Conservation (phyloP, 2,329 filamentous ascomycete species). For the Aspergillus aculeatinus region DNA sequence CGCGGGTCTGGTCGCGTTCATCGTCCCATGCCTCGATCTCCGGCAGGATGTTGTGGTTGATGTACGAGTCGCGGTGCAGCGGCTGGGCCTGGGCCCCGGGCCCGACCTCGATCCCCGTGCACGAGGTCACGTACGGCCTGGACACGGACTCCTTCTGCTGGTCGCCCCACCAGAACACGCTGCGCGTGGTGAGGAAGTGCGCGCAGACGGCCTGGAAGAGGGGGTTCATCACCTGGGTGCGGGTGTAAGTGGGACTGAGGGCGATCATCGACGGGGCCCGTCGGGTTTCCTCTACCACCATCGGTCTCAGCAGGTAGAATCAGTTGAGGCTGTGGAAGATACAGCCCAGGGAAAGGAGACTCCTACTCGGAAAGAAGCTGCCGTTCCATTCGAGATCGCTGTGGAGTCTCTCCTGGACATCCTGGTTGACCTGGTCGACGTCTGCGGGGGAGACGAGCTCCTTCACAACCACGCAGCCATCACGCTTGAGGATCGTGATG, state of each 20-base stretch:
- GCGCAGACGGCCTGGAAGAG: slow-evolving; percentile 28
- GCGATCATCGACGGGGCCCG: slow-evolving; percentile 10
- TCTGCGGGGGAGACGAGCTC: not conserved
- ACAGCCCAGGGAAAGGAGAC: not conserved
- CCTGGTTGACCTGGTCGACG: not conserved
- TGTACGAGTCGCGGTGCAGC: slow-evolving; percentile 21
- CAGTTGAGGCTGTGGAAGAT: not conserved
- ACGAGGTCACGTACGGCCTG: slow-evolving; percentile 22
- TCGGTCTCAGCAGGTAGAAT: not conserved
- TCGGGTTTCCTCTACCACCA: slow-evolving; percentile 9
- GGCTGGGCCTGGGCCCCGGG: slow-evolving; percentile 25
- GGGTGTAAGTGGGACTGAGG: slow-evolving; percentile 4
- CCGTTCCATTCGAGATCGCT: not conserved
- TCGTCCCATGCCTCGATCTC: slow-evolving; percentile 8
- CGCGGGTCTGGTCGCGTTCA: slow-evolving; percentile 16
- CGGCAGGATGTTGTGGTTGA: slow-evolving; percentile 4
- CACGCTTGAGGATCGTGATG: not conserved
- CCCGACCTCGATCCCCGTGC: slow-evolving; percentile 21
- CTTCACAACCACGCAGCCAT: not conserved
- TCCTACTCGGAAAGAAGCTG: not conserved
- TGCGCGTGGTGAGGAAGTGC: slow-evolving; percentile 28
- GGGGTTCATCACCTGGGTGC: slow-evolving; percentile 24
- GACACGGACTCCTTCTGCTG: slow-evolving; percentile 27
- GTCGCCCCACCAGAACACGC: slow-evolving; percentile 30
- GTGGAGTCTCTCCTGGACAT: not conserved